These are phyloP conservation scores for Globisporangium abappressorium DNA, from an alignment of 352 stramenopile genomes.

Conservation along the genomic window DNA sequence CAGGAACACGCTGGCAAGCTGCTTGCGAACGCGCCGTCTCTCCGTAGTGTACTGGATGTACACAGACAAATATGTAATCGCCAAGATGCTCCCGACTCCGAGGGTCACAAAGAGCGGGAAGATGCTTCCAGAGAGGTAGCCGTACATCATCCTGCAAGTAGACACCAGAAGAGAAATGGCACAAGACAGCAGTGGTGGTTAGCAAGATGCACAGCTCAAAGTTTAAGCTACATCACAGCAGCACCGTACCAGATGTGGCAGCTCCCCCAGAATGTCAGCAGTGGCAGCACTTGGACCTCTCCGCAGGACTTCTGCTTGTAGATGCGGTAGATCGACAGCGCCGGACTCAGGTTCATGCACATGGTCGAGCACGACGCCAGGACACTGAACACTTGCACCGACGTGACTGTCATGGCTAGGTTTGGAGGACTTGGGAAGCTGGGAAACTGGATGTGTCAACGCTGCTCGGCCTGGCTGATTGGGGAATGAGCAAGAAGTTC, in stretches of 20 bases:
- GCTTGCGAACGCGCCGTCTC: slow-evolving; percentile 15
- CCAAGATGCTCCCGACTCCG: slow-evolving; percentile 24
- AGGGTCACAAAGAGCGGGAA: slow-evolving; percentile 11
- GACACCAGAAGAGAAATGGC: neutral
- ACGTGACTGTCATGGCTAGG: too few species aligned
- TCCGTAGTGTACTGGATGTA: slow-evolving; percentile 31
- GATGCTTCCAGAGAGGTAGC: slow-evolving; percentile 12
- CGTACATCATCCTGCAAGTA: slow-evolving; percentile 16
- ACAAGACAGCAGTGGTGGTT: too few species aligned
- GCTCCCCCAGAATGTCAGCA: slow-evolving; percentile 31
- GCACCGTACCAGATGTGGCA: slow-evolving; percentile 31
- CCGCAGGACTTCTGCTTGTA: slow-evolving; percentile 25
- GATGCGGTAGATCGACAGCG: slow-evolving; percentile 29
- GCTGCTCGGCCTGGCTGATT: too few species aligned
- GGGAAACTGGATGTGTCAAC: too few species aligned
- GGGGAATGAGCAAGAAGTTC: too few species aligned
- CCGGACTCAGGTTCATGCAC: slow-evolving; percentile 23
- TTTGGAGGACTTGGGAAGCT: too few species aligned
- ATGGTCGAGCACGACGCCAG: slow-evolving; percentile 11
- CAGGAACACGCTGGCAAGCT: neutral
- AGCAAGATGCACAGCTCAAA: too few species aligned
- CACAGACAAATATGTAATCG: slow-evolving; percentile 32
- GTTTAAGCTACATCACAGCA: too few species aligned
- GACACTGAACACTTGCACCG: too few species aligned
- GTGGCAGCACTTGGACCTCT: slow-evolving; percentile 31